phyloP scores from a whole-genome alignment of 495 filamentous ascomycete genomes.

The Aspergillus haitiensis region DNA sequence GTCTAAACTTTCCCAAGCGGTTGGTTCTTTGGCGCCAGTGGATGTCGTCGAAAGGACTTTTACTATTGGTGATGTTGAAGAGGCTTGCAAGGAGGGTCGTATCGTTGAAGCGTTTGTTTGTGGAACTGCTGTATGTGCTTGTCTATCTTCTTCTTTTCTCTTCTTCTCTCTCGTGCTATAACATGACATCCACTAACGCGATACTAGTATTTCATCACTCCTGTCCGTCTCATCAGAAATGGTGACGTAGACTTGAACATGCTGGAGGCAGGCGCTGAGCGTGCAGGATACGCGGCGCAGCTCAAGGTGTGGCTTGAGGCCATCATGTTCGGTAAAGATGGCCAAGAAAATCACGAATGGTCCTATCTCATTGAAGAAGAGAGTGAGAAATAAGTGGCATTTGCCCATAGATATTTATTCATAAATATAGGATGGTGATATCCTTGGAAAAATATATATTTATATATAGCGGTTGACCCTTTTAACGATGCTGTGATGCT shows the following conservation, averaged over 20 bases:
- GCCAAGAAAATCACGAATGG: slow-evolving; percentile 77
- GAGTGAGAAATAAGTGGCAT: slow-evolving; percentile 31
- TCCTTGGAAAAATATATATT: background rate
- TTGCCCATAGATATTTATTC: background rate
- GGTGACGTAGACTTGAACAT: slow-evolving; percentile 67
- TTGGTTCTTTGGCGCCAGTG: slow-evolving; percentile 51
- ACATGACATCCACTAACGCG: slow-evolving; percentile 2
- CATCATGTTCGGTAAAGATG: slow-evolving; percentile 87
- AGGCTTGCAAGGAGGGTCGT: slow-evolving; percentile 71
- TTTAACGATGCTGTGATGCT: no score
- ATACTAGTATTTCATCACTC: slow-evolving; percentile 73
- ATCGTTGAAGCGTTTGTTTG: slow-evolving; percentile 82
- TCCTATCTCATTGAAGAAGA: slow-evolving; percentile 69
- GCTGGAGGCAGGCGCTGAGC: slow-evolving; percentile 57
- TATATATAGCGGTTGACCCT: background rate
- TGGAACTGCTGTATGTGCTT: slow-evolving; percentile 73
- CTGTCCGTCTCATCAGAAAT: slow-evolving; percentile 72
- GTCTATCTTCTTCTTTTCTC: background rate
- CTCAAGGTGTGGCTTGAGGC: slow-evolving; percentile 77
- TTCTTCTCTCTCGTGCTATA: slow-evolving; percentile 3
- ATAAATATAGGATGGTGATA: background rate
- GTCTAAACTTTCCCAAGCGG: slow-evolving; percentile 50
- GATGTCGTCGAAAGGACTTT: slow-evolving; percentile 79
- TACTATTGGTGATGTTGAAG: slow-evolving; percentile 73
- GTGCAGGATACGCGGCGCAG: slow-evolving; percentile 65